Percentiles rank a stretch among this genome's conserved stretches.
phyloP scores from a whole-genome alignment of 768 basidiomycete genomes.

The Symmetrospora coprosmae region DNA sequence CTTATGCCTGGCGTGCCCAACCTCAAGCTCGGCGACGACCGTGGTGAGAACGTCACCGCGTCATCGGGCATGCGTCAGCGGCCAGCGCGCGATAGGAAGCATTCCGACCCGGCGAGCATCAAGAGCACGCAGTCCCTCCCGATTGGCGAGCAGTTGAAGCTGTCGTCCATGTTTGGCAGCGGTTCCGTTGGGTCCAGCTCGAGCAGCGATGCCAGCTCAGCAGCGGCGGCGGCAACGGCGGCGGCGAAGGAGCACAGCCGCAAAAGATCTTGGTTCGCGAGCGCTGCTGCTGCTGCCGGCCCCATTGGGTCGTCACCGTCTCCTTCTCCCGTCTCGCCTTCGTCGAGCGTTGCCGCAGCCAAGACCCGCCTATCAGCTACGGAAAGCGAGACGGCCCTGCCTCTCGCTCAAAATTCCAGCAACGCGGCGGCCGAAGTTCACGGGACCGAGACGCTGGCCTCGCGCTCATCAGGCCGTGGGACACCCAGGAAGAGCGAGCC shows the following conservation, averaged over 20 bases:
- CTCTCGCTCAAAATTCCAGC: neutral
- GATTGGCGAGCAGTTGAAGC: too few species aligned
- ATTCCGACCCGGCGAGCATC: too few species aligned
- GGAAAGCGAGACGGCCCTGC: neutral
- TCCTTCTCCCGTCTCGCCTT: neutral
- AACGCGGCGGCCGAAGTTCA: neutral
- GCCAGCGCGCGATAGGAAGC: neutral
- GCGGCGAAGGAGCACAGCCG: constrained; percentile 15
- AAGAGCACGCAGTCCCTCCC: too few species aligned
- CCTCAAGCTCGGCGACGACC: constrained; percentile 15
- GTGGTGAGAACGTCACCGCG: neutral
- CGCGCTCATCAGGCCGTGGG: too few species aligned
- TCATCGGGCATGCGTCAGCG: neutral
- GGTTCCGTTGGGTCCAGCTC: too few species aligned
- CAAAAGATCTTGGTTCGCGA: constrained; percentile 22
- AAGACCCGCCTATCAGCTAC: neutral
- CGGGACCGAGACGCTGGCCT: too few species aligned
- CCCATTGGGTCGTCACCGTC: neutral
- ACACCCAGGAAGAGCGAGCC: too few species aligned
- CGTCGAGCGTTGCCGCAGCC: neutral
- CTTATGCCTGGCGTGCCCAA: constrained; percentile 17
- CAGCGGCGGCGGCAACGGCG: too few species aligned
- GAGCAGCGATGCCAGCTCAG: too few species aligned
- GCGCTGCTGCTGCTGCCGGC: neutral
- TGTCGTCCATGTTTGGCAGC: too few species aligned